A percentile compares a stretch with the other conserved stretches of the same genome.
Conservation (phyloP, 306 rosid genomes). For the Sindora glabra region DNA sequence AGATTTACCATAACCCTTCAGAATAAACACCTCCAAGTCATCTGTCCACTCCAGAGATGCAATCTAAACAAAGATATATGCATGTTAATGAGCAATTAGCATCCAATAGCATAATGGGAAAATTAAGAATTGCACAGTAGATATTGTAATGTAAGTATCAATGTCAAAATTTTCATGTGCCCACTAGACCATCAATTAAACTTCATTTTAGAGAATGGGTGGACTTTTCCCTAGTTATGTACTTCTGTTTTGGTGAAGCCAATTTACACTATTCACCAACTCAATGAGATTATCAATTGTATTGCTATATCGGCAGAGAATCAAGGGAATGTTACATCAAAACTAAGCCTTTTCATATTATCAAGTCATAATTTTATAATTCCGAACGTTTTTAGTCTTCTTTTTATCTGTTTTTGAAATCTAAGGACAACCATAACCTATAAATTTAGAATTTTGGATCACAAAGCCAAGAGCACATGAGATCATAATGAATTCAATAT, state of each 20-base stretch:
- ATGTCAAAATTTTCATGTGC: not conserved
- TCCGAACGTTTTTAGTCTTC: not conserved
- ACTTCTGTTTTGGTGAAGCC: not conserved
- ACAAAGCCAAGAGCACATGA: not conserved
- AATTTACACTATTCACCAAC: not conserved
- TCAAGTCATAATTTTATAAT: not conserved
- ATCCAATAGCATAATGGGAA: not conserved
- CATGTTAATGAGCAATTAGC: constrained; percentile 20
- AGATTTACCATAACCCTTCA: constrained; percentile 88
- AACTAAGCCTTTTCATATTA: not conserved
- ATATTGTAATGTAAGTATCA: not conserved
- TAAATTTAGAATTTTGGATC: not conserved
- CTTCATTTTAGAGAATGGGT: not conserved
- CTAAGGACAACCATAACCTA: not conserved
- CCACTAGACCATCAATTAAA: not conserved
- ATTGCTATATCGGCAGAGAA: not conserved
- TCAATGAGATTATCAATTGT: not conserved
- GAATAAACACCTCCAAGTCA: constrained; percentile 64
- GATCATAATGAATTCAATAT: constrained; percentile 5
- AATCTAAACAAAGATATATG: constrained; percentile 33
- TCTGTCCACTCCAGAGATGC: constrained; percentile 83
- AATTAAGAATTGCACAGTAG: not conserved
- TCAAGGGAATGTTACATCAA: not conserved
- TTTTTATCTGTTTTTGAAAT: not conserved
- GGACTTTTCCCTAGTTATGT: not conserved